Evolutionary conservation across 2,329 filamentous ascomycete species (phyloP).

Genomic region (Botryotinia narcissicola): DNA sequence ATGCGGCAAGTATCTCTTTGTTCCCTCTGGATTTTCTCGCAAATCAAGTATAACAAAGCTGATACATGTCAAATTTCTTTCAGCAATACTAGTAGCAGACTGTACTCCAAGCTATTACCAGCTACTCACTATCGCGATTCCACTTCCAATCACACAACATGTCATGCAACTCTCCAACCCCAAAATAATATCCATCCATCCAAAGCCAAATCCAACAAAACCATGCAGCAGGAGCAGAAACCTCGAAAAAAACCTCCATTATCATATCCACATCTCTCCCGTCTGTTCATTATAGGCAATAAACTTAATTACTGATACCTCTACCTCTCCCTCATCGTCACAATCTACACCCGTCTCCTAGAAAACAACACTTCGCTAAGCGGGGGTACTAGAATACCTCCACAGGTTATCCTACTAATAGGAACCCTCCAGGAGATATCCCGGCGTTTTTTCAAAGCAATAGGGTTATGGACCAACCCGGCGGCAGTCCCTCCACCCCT

Average conservation of each 20-base stretch:
- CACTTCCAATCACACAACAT: neutral
- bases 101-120: neutral
- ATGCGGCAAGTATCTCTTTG: neutral
- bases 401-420: neutral
- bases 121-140: too few species aligned
- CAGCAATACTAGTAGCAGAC: neutral
- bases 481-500: accelerated
- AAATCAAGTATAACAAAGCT: neutral
- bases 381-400: neutral
- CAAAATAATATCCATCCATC: neutral
- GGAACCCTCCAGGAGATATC: neutral
- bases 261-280: neutral
- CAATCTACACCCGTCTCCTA: neutral
- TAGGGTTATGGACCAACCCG: neutral
- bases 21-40: neutral
- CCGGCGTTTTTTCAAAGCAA: neutral
- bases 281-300: neutral
- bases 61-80: neutral
- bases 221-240: neutral
- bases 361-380: neutral
- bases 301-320: neutral
- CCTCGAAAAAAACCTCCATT: too few species aligned
- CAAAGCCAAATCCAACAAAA: neutral
- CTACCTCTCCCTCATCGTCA: neutral
- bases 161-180: neutral